Percentiles rank a stretch among this genome's conserved stretches.
These are phyloP conservation scores for Conticribra weissflogii DNA, from an alignment of 108 stramenopile species.

Conservation along the genomic window DNA sequence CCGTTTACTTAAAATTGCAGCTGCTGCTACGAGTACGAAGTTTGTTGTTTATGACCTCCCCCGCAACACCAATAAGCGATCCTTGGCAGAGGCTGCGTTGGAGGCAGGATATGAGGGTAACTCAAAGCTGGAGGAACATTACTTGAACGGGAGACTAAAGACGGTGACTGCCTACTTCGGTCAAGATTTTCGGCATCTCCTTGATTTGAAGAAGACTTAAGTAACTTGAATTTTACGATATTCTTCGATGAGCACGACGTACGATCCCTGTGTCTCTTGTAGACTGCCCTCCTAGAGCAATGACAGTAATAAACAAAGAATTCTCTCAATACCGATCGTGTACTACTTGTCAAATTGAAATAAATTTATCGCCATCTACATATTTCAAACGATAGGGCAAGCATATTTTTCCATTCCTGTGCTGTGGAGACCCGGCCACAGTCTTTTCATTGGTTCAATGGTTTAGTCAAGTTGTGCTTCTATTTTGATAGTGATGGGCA, in stretches of 20 bases:
- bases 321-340: too few relatives aligned
- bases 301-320: too few relatives aligned
- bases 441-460: too few relatives aligned
- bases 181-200: slow-evolving; percentile 45
- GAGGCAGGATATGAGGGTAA: slow-evolving; percentile 85
- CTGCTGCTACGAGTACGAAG: slow-evolving; percentile 63
- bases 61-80: slow-evolving; percentile 72
- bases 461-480: too few relatives aligned
- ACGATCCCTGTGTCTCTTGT: too few relatives aligned
- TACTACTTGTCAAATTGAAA: too few relatives aligned
- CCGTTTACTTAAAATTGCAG: slow-evolving; percentile 75
- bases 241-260: neutral
- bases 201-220: slow-evolving; percentile 30
- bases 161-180: slow-evolving; percentile 91
- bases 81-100: slow-evolving; percentile 73
- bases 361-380: too few relatives aligned
- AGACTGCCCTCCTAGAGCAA: too few relatives aligned
- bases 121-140: slow-evolving; percentile 85
- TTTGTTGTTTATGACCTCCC: slow-evolving; percentile 83
- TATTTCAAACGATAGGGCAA: too few relatives aligned
- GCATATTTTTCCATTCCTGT: too few relatives aligned
- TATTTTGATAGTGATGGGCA: too few relatives aligned
- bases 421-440: too few relatives aligned
- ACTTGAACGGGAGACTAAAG: slow-evolving; percentile 86
- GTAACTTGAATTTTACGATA: neutral